Base-by-base conservation (phyloP, 768 basidiomycete genomes). In the Hygrocybe punicea region DNA sequence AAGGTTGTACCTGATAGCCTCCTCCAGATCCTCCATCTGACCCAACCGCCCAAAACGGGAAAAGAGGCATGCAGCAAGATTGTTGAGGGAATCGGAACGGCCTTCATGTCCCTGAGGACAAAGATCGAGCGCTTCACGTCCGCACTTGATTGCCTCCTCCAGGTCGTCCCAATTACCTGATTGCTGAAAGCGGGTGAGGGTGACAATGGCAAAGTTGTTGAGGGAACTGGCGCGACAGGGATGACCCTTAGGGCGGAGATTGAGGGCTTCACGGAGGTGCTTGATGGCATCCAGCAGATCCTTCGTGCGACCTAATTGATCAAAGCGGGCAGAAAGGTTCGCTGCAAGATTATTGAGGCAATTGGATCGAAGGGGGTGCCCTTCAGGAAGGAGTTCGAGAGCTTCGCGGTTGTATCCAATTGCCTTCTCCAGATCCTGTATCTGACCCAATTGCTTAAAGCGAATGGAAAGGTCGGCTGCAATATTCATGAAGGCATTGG, bases 91-190 rank as follows among this genome's bases (percentile, higher is more conserved):
- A 23, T n/a, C 21, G 10, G 42, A 44, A 10, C 42, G 42, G 21
- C 21, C 7, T 39, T 51, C 58, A 16, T 61, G 55, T 34, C 58
- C 51, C 25, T 29, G 29, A 11, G 60, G 60, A 37, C 45, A 48
- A 14, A 59, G 53, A 29, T 24, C 47, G 24, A 60, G 37, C 14
- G 60, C 60, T 33, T 54, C n/a, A 24, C 21, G 35, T 25, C 55
- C 34, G 37, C 7, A 45, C 21, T n/a, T 35, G 19, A 61, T 48
- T 19, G 59, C 59, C 44, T 61, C 47, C 21, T 61, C 60, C 8
- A 59, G 6, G 39, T 59, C 58, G 9, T 16, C 57, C 23, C 52
- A 6, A 3, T 55, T 40, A 5, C 57, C 58, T 8, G 60, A 39
- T 11, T 42, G 58, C 23, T 60, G 11, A 36, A 59, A 59, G n/a